Evolutionary conservation across 352 stramenopile species (phyloP).

Genomic region (Halophytophthora batemanensis): DNA sequence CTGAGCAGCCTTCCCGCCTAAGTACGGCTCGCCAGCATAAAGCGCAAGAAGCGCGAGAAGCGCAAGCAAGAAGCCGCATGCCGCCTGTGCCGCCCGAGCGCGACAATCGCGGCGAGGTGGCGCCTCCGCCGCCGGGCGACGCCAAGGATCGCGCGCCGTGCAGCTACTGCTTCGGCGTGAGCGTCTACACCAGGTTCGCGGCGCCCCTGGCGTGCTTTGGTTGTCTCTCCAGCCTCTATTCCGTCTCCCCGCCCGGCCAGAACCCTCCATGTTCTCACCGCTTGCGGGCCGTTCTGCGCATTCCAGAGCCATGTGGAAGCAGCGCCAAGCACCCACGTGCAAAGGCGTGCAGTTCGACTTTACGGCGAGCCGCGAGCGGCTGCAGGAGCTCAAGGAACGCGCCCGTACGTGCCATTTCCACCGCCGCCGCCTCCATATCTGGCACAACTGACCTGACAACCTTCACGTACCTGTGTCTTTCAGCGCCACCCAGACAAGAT

Average conservation of each 20-base stretch:
- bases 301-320: slow-evolving; percentile 51
- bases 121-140: slow-evolving; percentile 1
- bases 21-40: no score
- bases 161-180: slow-evolving; percentile 59
- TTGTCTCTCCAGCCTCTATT: neutral
- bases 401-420: slow-evolving; percentile 27
- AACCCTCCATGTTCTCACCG: no score
- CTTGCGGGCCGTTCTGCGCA: neutral
- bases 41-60: no score
- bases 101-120: slow-evolving; percentile 16
- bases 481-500: slow-evolving; percentile 42
- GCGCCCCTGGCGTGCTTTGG: neutral
- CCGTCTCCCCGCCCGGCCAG: no score
- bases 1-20: no score
- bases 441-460: no score
- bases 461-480: neutral
- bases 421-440: no score
- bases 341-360: slow-evolving; percentile 50
- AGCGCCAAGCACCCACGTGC: slow-evolving; percentile 45
- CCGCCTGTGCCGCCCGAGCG: slow-evolving; percentile 22
- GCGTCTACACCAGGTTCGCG: slow-evolving; percentile 64
- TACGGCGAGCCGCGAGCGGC: slow-evolving; percentile 29
- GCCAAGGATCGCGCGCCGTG: slow-evolving; percentile 20
- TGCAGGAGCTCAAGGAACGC: slow-evolving; percentile 44
- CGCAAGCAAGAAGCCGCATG: slow-evolving; percentile 9